Evolutionary conservation across 345 rosid genomes (phyloP).

Genomic region (Clausena lansium): DNA sequence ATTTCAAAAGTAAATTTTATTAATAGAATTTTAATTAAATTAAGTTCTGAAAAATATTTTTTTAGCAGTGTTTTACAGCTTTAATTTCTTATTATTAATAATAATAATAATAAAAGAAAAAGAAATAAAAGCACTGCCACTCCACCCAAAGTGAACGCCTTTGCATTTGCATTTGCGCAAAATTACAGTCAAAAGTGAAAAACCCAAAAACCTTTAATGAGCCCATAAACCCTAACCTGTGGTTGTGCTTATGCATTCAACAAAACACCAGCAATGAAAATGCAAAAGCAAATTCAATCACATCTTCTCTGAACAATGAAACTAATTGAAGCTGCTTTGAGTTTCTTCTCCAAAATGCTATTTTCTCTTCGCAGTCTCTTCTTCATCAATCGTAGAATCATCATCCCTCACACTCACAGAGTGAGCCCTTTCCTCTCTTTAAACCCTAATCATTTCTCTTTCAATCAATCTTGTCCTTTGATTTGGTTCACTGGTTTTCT

Average conservation of each 20-base stretch:
- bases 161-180: no score
- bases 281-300: background rate
- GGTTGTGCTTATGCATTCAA: no score
- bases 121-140: no score
- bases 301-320: slow-evolving; percentile 24
- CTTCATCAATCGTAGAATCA: slow-evolving; percentile 39
- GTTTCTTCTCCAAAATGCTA: slow-evolving; percentile 43
- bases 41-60: no score
- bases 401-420: slow-evolving; percentile 16
- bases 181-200: no score
- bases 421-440: slow-evolving; percentile 36
- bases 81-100: no score
- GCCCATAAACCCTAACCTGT: no score
- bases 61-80: background rate
- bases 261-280: background rate
- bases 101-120: no score
- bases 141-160: no score
- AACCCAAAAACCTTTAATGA: background rate
- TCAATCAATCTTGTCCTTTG: slow-evolving; percentile 32
- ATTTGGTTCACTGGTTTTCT: slow-evolving; percentile 48
- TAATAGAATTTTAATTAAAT: no score
- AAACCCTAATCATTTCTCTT: slow-evolving; percentile 20
- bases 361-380: slow-evolving; percentile 45
- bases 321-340: slow-evolving; percentile 25
- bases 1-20: no score